Evolutionary conservation across 768 basidiomycete species (phyloP).

Genomic region (Suillus bovinus): DNA sequence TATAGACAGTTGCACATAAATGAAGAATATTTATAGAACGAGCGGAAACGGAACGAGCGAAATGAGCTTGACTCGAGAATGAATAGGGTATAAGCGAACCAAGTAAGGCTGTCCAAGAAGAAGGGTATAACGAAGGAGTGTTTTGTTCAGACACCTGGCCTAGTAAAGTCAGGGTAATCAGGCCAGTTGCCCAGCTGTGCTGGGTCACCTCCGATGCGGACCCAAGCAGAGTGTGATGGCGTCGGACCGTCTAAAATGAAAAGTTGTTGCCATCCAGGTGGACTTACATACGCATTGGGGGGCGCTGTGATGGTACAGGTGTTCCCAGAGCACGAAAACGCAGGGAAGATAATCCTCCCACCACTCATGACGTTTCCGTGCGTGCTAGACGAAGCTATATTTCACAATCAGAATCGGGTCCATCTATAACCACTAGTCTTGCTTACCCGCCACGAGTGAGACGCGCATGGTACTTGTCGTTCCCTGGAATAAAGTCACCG

Average conservation of each 20-base stretch:
- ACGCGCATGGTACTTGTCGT: conserved; percentile 50
- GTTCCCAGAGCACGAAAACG: conserved; percentile 65
- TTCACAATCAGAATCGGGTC: conserved; percentile 8
- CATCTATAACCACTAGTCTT: neutral
- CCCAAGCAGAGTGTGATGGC: conserved; percentile 72
- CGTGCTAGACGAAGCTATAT: conserved; percentile 66
- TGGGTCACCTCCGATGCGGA: conserved; percentile 81
- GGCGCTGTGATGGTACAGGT: conserved; percentile 79
- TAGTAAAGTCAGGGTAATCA: conserved; percentile 61
- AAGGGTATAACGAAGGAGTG: neutral
- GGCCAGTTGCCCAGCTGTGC: conserved; percentile 74
- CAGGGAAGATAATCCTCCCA: conserved; percentile 69
- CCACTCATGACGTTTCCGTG: conserved; percentile 77
- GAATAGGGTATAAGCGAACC: neutral
- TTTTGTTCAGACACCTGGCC: conserved; percentile 54
- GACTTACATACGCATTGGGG: conserved; percentile 64
- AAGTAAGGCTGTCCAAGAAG: neutral
- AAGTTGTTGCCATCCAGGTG: conserved; percentile 77
- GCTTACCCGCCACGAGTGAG: conserved; percentile 65
- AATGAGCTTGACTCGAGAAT: neutral
- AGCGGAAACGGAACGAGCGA: neutral
- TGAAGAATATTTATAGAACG: neutral
- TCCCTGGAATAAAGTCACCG: conserved; percentile 41
- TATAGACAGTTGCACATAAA: neutral
- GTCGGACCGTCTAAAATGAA: conserved; percentile 80